Base-by-base conservation (phyloP, 345 rosid genomes). In the Schrenkiella parvula region DNA sequence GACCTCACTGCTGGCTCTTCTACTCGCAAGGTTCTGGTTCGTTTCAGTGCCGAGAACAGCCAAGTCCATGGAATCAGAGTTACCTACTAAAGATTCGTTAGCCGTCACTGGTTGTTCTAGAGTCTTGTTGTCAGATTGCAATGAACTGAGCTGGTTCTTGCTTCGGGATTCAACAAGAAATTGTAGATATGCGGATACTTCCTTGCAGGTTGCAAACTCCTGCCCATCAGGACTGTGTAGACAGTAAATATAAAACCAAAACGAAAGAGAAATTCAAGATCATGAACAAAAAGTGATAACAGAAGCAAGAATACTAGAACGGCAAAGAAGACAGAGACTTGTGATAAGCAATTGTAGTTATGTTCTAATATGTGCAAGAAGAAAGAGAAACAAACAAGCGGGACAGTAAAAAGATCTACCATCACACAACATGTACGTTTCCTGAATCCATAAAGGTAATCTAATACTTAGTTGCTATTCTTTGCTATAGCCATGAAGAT, bases 191-290 rank as follows among this genome's bases (percentile, higher is more conserved):
- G 76, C 66, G n/a, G 86, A 83, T 53, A 84, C 88, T 71, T 84
- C 91, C 80, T 87, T 81, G 91, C 82, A 84, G 80, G 92, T 80
- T 71, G 75, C 84, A 81, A 88, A 87, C 88, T 86, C 86, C 68
- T 72, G 84, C 64, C 91, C 92, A 34, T 81, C 77, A 80, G 95
- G 95, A 85, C 97, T 91, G 82, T 74, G 80, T 61, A 53, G 52
- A 70, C 29, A 29, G 15, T 59, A 7, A 39, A 52, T 17, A 54
- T 6, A 39, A 54, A 56, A 56, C 25, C 14, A 26, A 46, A 38
- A 19, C 5, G 9, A 23, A 38, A 48, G 37, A 59, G 3, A 28
- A 13, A 0, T 14, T 29, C 8, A 34, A 4, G 38, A 28, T 26
- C 57, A 48, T 56, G 32, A 37, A 56, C 32, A 8, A 46, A 2